A percentile compares a stretch with the other conserved stretches of the same genome.
phyloP scores from a whole-genome alignment of 768 basidiomycete genomes.

The Leccinum rimulosum region DNA sequence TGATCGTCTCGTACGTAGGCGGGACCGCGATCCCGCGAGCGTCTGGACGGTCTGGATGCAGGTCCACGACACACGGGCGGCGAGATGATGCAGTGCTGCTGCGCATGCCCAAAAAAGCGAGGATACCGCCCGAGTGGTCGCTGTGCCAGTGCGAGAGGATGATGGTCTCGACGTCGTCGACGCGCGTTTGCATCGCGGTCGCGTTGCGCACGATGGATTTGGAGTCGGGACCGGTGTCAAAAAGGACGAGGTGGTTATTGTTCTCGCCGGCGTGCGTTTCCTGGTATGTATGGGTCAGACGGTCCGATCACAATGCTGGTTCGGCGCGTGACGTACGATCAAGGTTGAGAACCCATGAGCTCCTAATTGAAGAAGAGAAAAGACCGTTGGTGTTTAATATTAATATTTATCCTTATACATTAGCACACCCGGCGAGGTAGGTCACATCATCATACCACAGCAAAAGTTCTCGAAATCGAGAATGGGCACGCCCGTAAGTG shows the following conservation, averaged over 20 bases:
- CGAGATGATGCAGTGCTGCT: too few species aligned
- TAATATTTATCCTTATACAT: neutral
- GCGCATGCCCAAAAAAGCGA: too few species aligned
- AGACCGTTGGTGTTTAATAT: too few species aligned
- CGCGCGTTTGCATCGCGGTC: conserved; percentile 52
- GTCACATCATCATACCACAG: conserved; percentile 44
- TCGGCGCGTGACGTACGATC: conserved; percentile 46
- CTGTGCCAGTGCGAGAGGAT: conserved; percentile 81
- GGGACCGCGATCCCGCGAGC: conserved; percentile 74
- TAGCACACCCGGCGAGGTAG: neutral
- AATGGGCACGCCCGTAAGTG: conserved; percentile 54
- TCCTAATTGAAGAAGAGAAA: conserved; percentile 36
- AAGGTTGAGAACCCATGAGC: conserved; percentile 85
- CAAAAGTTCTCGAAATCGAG: conserved; percentile 72
- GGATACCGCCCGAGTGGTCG: conserved; percentile 64
- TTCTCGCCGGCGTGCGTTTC: conserved; percentile 52
- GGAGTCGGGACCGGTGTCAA: conserved; percentile 84
- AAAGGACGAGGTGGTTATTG: conserved; percentile 55
- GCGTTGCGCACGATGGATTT: conserved; percentile 73
- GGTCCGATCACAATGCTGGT: neutral
- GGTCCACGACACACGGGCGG: conserved; percentile 53
- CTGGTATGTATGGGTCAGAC: conserved; percentile 29
- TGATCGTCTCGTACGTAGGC: conserved; percentile 52
- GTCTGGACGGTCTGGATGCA: conserved; percentile 74
- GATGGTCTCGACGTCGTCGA: conserved; percentile 56